phyloP scores from a whole-genome alignment of 2,329 filamentous ascomycete species.

The Tetracladium maxilliforme region DNA sequence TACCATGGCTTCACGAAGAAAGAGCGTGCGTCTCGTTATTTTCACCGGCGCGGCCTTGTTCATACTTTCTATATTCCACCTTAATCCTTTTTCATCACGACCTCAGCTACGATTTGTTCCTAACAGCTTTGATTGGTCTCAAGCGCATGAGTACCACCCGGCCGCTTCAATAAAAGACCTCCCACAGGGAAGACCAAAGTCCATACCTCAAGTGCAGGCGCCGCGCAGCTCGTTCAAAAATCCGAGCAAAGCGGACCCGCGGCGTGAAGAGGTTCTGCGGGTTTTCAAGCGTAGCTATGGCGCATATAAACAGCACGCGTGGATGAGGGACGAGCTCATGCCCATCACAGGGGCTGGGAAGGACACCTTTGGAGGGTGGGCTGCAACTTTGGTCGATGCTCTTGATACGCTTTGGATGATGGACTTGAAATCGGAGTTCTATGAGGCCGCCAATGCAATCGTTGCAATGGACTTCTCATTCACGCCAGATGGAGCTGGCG shows the following conservation, averaged over 20 bases:
- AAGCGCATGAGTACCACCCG: constrained; percentile 40
- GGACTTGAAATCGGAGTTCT: constrained; percentile 64
- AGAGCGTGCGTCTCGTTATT: not conserved
- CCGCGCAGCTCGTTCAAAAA: too few species aligned
- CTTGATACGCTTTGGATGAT: constrained; percentile 83
- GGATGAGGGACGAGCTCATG: constrained; percentile 72
- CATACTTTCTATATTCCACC: too few species aligned
- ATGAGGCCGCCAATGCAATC: constrained; percentile 58
- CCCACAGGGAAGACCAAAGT: constrained; percentile 33
- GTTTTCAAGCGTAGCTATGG: constrained; percentile 65
- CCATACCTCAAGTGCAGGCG: constrained; percentile 51
- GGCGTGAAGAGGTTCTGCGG: too few species aligned
- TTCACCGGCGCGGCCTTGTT: not conserved
- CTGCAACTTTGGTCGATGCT: constrained; percentile 74
- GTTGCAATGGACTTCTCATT: constrained; percentile 70
- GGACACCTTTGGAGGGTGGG: constrained; percentile 87
- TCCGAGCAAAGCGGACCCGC: too few species aligned
- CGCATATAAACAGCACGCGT: constrained; percentile 67
- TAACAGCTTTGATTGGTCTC: constrained; percentile 44
- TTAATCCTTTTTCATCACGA: too few species aligned
- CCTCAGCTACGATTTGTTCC: too few species aligned
- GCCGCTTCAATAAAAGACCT: constrained; percentile 40
- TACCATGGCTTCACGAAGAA: not conserved
- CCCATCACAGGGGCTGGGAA: constrained; percentile 53
- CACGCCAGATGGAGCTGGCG: constrained; percentile 26